Conservation (phyloP, 441 rosid species). For the Mallotus repandus region DNA sequence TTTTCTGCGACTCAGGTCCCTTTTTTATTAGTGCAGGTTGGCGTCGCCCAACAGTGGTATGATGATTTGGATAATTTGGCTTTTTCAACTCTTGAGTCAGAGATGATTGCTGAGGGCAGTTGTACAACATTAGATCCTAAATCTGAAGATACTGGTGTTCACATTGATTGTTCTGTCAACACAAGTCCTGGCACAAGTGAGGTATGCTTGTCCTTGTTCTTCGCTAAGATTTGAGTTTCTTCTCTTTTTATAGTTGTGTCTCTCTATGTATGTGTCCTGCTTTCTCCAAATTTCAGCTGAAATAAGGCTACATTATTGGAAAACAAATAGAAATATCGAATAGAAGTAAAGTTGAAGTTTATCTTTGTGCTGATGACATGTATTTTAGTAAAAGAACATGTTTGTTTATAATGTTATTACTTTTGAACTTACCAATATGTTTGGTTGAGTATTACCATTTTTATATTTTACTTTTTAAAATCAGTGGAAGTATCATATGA, state of each 20-base stretch:
- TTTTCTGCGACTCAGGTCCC: constrained; percentile 20
- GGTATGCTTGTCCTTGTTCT: constrained; percentile 39
- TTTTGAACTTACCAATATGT: background rate
- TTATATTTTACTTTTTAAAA: too few relatives aligned
- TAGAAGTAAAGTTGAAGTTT: background rate
- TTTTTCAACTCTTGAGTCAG: constrained; percentile 49
- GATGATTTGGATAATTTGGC: constrained; percentile 85
- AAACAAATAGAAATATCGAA: too few relatives aligned
- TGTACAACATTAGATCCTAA: constrained; percentile 27
- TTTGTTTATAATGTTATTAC: background rate
- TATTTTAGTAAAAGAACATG: background rate
- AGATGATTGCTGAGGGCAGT: constrained; percentile 45
- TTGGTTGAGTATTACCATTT: background rate
- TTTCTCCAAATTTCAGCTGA: background rate
- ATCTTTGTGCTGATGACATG: background rate
- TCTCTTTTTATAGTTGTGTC: background rate
- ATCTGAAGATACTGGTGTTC: constrained; percentile 40
- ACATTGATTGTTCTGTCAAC: constrained; percentile 59
- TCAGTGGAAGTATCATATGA: too few relatives aligned
- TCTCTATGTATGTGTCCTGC: background rate
- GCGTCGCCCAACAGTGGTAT: constrained; percentile 84
- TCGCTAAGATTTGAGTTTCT: background rate
- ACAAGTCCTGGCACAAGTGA: constrained; percentile 89
- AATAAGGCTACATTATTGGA: background rate
- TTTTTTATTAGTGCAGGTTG: constrained; percentile 51